phyloP scores from a whole-genome alignment of 2,329 filamentous ascomycete species.

The Colletotrichum sp. region DNA sequence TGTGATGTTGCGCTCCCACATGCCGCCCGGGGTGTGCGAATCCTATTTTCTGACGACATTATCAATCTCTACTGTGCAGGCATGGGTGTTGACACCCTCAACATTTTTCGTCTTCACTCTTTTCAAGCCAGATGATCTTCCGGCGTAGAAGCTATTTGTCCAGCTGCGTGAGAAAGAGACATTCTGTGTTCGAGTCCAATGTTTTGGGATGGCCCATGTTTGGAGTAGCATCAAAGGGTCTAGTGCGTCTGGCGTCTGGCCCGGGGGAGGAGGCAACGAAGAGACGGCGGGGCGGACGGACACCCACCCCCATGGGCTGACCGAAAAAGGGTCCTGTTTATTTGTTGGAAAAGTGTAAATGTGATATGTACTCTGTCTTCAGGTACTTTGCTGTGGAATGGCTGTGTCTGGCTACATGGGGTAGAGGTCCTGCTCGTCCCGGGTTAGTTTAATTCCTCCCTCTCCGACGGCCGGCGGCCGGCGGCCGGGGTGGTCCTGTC shows the following conservation, averaged over 20 bases:
- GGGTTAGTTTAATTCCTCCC: neutral
- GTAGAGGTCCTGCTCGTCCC: neutral
- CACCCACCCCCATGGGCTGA: neutral
- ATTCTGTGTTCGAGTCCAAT: neutral
- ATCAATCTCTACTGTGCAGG: neutral
- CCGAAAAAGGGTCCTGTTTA: neutral
- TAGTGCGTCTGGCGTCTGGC: neutral
- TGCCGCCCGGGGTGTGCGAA: slow-evolving; percentile 2
- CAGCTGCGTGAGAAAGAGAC: neutral
- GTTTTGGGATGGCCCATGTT: neutral
- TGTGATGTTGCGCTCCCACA: slow-evolving; percentile 12
- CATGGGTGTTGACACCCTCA: neutral
- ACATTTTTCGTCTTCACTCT: too few species aligned
- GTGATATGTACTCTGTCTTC: neutral
- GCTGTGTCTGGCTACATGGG: neutral
- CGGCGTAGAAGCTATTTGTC: neutral
- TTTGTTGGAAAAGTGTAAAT: neutral
- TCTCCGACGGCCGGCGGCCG: neutral
- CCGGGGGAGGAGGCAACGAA: neutral
- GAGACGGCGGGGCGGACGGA: neutral
- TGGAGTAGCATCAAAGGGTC: neutral
- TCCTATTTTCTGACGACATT: slow-evolving; percentile 14
- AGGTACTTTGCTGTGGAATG: neutral
- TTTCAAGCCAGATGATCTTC: neutral
- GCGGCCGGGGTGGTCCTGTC: neutral